These are phyloP conservation scores for Phallus indusiatus DNA, from an alignment of 768 basidiomycete species.

Conservation along the genomic window DNA sequence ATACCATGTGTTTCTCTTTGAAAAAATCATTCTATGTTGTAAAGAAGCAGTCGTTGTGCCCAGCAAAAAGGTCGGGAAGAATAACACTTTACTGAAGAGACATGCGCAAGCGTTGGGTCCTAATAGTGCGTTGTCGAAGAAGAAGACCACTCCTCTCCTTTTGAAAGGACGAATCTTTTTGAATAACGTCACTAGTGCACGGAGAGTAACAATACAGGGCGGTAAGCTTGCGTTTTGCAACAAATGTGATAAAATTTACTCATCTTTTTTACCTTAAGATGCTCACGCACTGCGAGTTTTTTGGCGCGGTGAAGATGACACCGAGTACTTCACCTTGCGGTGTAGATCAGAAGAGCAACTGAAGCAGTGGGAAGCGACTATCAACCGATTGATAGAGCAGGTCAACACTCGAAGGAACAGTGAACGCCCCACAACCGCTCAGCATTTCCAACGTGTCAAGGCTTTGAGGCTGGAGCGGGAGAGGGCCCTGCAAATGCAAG, in stretches of 20 bases:
- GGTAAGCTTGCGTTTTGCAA: slow-evolving; percentile 36
- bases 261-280: slow-evolving; percentile 22
- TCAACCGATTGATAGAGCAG: slow-evolving; percentile 80
- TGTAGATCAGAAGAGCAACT: slow-evolving; percentile 90
- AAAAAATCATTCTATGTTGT: slow-evolving; percentile 98
- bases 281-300: slow-evolving; percentile 80
- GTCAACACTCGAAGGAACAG: slow-evolving; percentile 60
- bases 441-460: slow-evolving; percentile 22
- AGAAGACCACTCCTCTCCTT: slow-evolving; percentile 72
- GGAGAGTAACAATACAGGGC: slow-evolving; percentile 39
- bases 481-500: slow-evolving; percentile 31
- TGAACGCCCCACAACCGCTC: slow-evolving; percentile 41
- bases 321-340: slow-evolving; percentile 90
- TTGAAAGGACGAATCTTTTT: slow-evolving; percentile 96
- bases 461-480: slow-evolving; percentile 35
- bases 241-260: slow-evolving; percentile 4
- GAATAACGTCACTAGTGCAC: slow-evolving; percentile 84
- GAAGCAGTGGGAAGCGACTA: slow-evolving; percentile 82
- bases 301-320: slow-evolving; percentile 90
- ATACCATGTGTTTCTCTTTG: slow-evolving; percentile 97
- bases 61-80: slow-evolving; percentile 66
- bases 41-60: slow-evolving; percentile 70
- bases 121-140: slow-evolving; percentile 44
- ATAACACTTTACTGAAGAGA: slow-evolving; percentile 84
- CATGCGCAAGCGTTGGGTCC: slow-evolving; percentile 41